A percentile compares a stretch with the other conserved stretches of the same genome.
Evolutionary conservation across 352 stramenopile genomes (phyloP).

Genomic region (Phytophthora hibernalis): DNA sequence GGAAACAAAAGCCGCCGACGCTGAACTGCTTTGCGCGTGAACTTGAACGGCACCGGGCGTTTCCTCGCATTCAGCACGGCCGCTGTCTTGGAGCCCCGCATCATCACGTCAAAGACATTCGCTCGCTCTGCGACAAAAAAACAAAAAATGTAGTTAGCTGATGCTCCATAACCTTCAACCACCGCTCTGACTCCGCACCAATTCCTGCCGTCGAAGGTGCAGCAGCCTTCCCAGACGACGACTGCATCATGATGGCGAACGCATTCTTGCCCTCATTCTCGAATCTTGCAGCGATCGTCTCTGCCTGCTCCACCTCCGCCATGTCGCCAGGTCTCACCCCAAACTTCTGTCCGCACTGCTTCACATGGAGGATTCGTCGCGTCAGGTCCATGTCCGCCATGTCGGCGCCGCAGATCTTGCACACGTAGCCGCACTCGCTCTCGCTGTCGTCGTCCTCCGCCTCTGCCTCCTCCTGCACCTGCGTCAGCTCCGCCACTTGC

Average conservation of each 20-base stretch:
- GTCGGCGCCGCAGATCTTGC: slow-evolving; percentile 73
- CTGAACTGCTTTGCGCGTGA: slow-evolving; percentile 31
- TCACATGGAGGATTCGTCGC: slow-evolving; percentile 78
- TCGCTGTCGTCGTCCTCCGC: slow-evolving; percentile 8
- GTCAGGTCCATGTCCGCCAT: slow-evolving; percentile 49
- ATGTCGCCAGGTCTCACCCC: slow-evolving; percentile 65
- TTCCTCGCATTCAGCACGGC: slow-evolving; percentile 47
- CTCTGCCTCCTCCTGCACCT: not conserved
- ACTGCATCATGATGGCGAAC: slow-evolving; percentile 68
- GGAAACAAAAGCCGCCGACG: slow-evolving; percentile 51
- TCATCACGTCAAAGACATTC: slow-evolving; percentile 86
- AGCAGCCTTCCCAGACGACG: slow-evolving; percentile 30
- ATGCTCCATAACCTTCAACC: not conserved
- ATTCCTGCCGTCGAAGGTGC: slow-evolving; percentile 10
- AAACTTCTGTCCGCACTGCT: slow-evolving; percentile 76
- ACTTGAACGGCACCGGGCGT: slow-evolving; percentile 43
- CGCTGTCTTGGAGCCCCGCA: slow-evolving; percentile 78
- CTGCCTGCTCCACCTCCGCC: slow-evolving; percentile 35
- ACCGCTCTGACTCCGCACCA: slow-evolving; percentile 7
- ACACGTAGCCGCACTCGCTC: slow-evolving; percentile 47
- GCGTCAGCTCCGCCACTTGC: slow-evolving; percentile 8
- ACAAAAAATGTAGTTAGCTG: slow-evolving; percentile 4
- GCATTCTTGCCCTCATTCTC: slow-evolving; percentile 38
- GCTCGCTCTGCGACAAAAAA: slow-evolving; percentile 34
- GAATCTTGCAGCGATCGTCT: slow-evolving; percentile 29